A percentile compares a stretch with the other conserved stretches of the same genome.
Conservation (phyloP, 495 filamentous ascomycete species). For the Staphylotrichum tortipilum region DNA sequence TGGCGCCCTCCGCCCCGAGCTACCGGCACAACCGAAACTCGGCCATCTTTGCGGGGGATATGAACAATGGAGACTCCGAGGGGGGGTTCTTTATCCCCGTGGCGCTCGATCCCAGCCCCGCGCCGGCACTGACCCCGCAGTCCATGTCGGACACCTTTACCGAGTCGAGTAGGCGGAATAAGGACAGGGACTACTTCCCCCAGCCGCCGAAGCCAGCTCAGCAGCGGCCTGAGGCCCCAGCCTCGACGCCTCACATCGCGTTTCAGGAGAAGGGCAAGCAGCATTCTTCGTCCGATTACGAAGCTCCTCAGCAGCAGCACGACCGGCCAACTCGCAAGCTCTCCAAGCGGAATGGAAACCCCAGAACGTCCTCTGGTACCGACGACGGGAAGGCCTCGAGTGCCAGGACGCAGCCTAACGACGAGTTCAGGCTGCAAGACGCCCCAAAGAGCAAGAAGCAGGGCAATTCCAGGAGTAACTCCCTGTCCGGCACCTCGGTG, state of each 20-base stretch:
- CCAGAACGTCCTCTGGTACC: conserved; percentile 34
- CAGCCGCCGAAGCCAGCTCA: conserved; percentile 25
- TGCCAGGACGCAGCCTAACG: conserved; percentile 22
- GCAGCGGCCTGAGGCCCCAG: conserved; percentile 34
- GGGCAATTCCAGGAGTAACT: conserved; percentile 53
- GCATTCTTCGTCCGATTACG: conserved; percentile 43
- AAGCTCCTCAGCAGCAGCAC: conserved; percentile 34
- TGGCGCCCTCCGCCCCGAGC: conserved; percentile 64
- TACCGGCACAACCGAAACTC: conserved; percentile 74
- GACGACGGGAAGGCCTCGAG: conserved; percentile 35
- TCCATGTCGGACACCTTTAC: conserved; percentile 42
- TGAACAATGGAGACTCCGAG: conserved; percentile 45
- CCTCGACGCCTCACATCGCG: conserved; percentile 75
- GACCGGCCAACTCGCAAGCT: conserved; percentile 35
- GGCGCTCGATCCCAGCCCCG: conserved; percentile 74
- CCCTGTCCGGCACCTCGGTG: conserved; percentile 39
- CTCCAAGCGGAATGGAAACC: conserved; percentile 33
- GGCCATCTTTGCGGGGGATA: conserved; percentile 52
- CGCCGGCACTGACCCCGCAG: conserved; percentile 51
- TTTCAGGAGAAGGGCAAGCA: conserved; percentile 80
- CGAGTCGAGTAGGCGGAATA: conserved; percentile 35
- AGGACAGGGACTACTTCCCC: conserved; percentile 52
- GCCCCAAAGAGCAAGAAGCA: conserved; percentile 61
- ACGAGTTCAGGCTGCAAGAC: conserved; percentile 69
- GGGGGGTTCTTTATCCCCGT: conserved; percentile 86